Evolutionary conservation across 495 filamentous ascomycete genomes (phyloP), one percentile per base, ranked within the genome.

Genomic region (Penicillium herquei): DNA sequence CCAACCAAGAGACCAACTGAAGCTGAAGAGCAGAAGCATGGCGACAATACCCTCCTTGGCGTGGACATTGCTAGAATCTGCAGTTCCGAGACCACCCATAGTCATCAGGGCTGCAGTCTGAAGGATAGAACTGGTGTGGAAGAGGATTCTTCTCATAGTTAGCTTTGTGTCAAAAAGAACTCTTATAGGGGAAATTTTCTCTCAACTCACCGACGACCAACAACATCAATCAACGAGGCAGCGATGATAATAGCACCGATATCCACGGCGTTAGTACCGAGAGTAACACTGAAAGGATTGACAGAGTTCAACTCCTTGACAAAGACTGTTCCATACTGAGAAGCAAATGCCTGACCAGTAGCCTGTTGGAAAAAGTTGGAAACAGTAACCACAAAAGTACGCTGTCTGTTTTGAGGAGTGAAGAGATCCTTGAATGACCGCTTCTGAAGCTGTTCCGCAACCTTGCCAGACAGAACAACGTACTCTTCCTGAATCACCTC

Each of bases 311-410:
- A 40, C 4, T 66, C 63, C 44, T 69, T 60, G 10, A 75, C 61
- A 45, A 73, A 75, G 3, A 73, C 13, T 1, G 67, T 70, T 13
- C 67, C 63, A 39, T 75, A 75, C 26, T 63, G 58, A 7, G 61
- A 59, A 16, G 64, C 59, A 45, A 75, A 75, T 0, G 59, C 56
- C 17, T 64, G 58, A 9, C 72, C 72, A 5, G 72, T 73, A 2
- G 68, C 62, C 54, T 75, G 71, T 9, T 65, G 55, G 56, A 72
- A 72, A 35, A 72, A 67, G 37, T 69, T 70, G 17, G 59, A 54
- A 16, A 62, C 64, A 8, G 63, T 51, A 12, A 62, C 65, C 18
- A 75, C 62, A 10, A 70, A 52, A 7, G 72, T 75, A 12, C 72
- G 67, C 40, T 64, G 64, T 32, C 63, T 56, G 33, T 73, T 73